Evolutionary conservation across 805 yeast genomes (phyloP).

Genomic region (Yamadazyma endophytica): DNA sequence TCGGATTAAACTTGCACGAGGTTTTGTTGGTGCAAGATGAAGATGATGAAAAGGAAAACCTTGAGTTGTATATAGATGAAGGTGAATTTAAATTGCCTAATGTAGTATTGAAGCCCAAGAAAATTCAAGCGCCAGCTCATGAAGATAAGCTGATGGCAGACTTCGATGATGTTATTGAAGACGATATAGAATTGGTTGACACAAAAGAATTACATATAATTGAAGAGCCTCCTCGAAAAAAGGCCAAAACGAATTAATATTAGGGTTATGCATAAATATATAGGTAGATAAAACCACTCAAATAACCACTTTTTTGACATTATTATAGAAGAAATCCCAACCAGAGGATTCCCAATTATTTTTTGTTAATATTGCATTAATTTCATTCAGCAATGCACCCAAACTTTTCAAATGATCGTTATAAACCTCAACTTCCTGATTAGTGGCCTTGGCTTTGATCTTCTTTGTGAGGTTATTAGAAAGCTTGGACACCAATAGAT

Average conservation of each 20-base stretch:
- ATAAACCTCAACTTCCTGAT: conserved; percentile 59
- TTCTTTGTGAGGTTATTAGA: conserved; percentile 39
- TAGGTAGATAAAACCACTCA: background rate
- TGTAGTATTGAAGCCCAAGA: conserved; percentile 14
- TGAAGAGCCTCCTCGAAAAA: conserved; percentile 1
- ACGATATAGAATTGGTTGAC: background rate
- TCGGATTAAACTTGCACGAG: conserved; percentile 57
- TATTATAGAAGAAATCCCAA: conserved; percentile 10
- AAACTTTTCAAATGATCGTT: conserved; percentile 35
- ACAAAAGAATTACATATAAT: conserved; percentile 3
- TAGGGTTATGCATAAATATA: too few relatives aligned
- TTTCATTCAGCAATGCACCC: conserved; percentile 5
- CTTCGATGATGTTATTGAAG: conserved; percentile 5
- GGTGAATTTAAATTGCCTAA: conserved; percentile 9
- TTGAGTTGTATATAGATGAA: conserved; percentile 53
- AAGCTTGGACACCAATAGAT: conserved; percentile 34
- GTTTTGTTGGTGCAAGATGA: conserved; percentile 76
- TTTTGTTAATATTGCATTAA: conserved; percentile 7
- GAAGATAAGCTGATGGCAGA: conserved; percentile 8
- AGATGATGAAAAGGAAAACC: conserved; percentile 57
- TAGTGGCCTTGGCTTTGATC: conserved; percentile 57
- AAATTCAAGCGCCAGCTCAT: conserved; percentile 2
- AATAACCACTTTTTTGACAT: conserved; percentile 6
- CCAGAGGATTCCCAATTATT: conserved; percentile 9
- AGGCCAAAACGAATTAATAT: conserved; percentile 1